Evolutionary conservation across 2,329 filamentous ascomycete species (phyloP), one percentile per base, ranked within the genome.

Genomic region (Sarocladium brachiariae): DNA sequence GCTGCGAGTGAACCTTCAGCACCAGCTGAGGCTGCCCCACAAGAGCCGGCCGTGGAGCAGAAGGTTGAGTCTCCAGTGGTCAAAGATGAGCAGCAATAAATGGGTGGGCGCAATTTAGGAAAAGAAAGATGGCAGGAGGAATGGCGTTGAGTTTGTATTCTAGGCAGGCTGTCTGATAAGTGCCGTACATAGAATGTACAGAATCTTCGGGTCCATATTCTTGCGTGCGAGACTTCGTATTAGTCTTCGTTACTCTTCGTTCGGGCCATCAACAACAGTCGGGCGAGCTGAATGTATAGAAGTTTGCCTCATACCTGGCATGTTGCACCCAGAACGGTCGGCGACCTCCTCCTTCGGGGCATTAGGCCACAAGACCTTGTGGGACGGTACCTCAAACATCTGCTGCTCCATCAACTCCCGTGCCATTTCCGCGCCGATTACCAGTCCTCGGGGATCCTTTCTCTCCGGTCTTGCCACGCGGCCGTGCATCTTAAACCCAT

Each of bases 401-500:
- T 31, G n/a, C 43, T 47, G 25, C 43, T 47, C 25, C 24, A 25
- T 47, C 27, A 47, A 19, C 27, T 47, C 25, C n/a, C 33, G 43
- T n/a, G 46, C 46, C n/a, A n/a, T 49, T 13, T 37, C 16, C 10
- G 7, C 31, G 19, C 37, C 46, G 21, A 49, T 49, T 8, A n/a
- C 48, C 48, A n/a, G 50, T 46, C 31, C 31, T 48, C 23, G n/a
- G n/a, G n/a, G n/a, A n/a, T 48, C 45, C 16, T 43, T 53, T 23
- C 25, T 41, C 25, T 61, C 56, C 4, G 61, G 58, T 50, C 59
- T 56, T 13, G 69, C 71, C 19, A 74, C 62, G 13, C 76, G 68
- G 0, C 77, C 78, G 54, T 80, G 70, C 64, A 81, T 77, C 25
- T 66, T 65, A 33, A 83, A 62, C 0, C 67, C 65, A 27, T 66